These are phyloP conservation scores for Aspergillus sp. DNA, from an alignment of 2,329 filamentous ascomycete genomes.

Conservation along the genomic window DNA sequence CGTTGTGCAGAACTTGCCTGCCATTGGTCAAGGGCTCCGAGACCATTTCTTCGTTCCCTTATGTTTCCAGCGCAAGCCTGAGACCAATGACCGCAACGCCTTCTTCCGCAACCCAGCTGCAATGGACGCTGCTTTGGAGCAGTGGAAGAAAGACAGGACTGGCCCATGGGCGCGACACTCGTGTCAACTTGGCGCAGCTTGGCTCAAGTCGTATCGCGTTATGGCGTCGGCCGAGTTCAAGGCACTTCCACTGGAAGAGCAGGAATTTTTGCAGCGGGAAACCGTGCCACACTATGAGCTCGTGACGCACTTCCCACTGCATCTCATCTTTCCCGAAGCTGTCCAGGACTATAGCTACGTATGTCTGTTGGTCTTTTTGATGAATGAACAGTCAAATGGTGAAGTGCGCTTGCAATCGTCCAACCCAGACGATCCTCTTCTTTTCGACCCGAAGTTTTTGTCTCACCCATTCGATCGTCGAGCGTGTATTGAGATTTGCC, in stretches of 20 bases:
- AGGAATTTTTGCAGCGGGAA: slow-evolving; percentile 42
- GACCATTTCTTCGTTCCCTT: slow-evolving; percentile 37
- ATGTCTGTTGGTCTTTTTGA: slow-evolving; percentile 44
- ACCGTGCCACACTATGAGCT: slow-evolving; percentile 58
- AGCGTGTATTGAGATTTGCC: slow-evolving; percentile 45
- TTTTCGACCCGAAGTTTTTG: slow-evolving; percentile 52
- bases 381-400: slow-evolving; percentile 52
- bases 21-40: slow-evolving; percentile 42
- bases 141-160: slow-evolving; percentile 43
- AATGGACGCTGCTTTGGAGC: slow-evolving; percentile 43
- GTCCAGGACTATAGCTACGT: slow-evolving; percentile 38
- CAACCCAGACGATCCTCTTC: slow-evolving; percentile 47
- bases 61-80: slow-evolving; percentile 35
- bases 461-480: slow-evolving; percentile 52
- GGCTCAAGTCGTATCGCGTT: slow-evolving; percentile 40
- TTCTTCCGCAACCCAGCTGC: slow-evolving; percentile 43
- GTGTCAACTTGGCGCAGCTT: slow-evolving; percentile 29
- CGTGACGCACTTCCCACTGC: slow-evolving; percentile 42
- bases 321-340: slow-evolving; percentile 38
- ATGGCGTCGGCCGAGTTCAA: slow-evolving; percentile 45
- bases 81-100: slow-evolving; percentile 38
- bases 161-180: slow-evolving; percentile 30
- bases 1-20: slow-evolving; percentile 35
- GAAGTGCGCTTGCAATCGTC: slow-evolving; percentile 50
- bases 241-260: slow-evolving; percentile 40